Conservation (phyloP, 2,329 filamentous ascomycete species). For the Xylaria hypoxylon region DNA sequence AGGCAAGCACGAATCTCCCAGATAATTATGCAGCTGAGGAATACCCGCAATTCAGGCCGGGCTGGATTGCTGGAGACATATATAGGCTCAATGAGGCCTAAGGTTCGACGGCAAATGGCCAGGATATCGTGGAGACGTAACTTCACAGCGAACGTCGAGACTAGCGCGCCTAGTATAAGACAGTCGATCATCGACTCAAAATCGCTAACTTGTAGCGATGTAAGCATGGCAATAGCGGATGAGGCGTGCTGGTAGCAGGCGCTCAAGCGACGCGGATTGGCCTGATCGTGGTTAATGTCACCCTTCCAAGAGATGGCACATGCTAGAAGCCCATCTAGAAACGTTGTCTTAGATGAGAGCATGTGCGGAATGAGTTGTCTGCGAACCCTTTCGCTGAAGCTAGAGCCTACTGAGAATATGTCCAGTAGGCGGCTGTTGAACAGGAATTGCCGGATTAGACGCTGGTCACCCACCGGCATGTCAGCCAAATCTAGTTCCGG, state of each 20-base stretch:
- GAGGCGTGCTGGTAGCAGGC: constrained; percentile 9
- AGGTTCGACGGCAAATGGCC: constrained; percentile 9
- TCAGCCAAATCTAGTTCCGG: not conserved
- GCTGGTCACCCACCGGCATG: constrained; percentile 1
- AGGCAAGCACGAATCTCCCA: constrained; percentile 18
- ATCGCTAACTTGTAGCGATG: not conserved
- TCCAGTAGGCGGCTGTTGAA: constrained; percentile 1
- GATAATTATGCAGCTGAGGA: not conserved
- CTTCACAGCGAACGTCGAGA: constrained; percentile 13
- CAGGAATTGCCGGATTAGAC: constrained; percentile 5
- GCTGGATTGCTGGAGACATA: constrained; percentile 5
- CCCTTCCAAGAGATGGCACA: constrained; percentile 11
- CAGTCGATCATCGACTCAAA: constrained; percentile 11
- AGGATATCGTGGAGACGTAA: constrained; percentile 11
- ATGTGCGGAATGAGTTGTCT: constrained; percentile 15
- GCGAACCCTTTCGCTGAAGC: constrained; percentile 16
- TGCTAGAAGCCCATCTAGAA: constrained; percentile 1
- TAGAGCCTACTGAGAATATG: constrained; percentile 14
- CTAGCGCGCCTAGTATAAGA: constrained; percentile 8
- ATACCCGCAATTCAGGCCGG: constrained; percentile 6
- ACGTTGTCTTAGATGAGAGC: not conserved
- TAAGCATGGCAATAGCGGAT: constrained; percentile 2
- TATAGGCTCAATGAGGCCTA: constrained; percentile 5
- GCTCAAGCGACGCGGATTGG: constrained; percentile 1
- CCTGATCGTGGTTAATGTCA: not conserved